Conservation (phyloP, 768 basidiomycete genomes). For the Suillus decipiens region DNA sequence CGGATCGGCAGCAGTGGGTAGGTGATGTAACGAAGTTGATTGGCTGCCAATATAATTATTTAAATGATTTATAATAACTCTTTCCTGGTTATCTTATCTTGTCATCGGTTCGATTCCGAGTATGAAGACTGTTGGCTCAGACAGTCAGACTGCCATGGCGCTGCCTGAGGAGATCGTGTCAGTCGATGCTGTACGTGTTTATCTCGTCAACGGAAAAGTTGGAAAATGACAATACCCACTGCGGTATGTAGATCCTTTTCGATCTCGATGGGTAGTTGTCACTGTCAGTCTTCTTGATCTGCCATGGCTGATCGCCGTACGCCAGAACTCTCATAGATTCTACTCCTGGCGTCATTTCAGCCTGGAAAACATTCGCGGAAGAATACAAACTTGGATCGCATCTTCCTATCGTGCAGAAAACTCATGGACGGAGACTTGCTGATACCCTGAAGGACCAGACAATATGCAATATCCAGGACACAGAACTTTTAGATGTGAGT, state of each 20-base stretch:
- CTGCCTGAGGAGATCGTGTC: constrained; percentile 30
- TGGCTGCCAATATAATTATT: not conserved
- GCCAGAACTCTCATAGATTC: constrained; percentile 76
- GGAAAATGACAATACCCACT: not conserved
- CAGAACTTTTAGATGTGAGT: constrained; percentile 55
- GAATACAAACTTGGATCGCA: constrained; percentile 60
- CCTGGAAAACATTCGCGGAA: constrained; percentile 71
- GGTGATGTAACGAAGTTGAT: constrained; percentile 1
- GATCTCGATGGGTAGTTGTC: constrained; percentile 64
- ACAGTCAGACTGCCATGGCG: not conserved
- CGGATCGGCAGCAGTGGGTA: not conserved
- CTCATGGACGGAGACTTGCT: constrained; percentile 75
- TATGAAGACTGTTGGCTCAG: too few species aligned
- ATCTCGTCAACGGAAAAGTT: not conserved
- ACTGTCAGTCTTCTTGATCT: not conserved
- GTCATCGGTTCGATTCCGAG: not conserved
- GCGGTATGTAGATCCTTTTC: constrained; percentile 49
- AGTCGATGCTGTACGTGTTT: constrained; percentile 53
- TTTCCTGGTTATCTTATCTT: not conserved
- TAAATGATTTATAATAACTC: not conserved
- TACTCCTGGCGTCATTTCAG: constrained; percentile 77
- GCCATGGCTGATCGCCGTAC: constrained; percentile 8
- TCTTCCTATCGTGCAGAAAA: constrained; percentile 51
- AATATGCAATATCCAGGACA: constrained; percentile 58
- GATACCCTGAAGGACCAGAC: constrained; percentile 70